phyloP scores from a whole-genome alignment of 768 basidiomycete genomes.

The Pleurotus ostreatus region DNA sequence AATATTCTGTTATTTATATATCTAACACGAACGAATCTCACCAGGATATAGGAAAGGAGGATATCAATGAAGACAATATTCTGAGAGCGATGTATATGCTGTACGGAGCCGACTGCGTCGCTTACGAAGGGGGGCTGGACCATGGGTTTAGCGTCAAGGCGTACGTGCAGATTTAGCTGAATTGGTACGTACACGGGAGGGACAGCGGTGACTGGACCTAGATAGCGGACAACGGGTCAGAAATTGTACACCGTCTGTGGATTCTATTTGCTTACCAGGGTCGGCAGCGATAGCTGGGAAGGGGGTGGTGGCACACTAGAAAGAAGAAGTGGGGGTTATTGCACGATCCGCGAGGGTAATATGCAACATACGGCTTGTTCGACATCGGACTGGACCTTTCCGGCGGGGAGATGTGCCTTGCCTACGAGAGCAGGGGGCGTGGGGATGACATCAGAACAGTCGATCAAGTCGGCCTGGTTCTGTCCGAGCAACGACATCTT shows the following conservation, averaged over 20 bases:
- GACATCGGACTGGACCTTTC: conserved; percentile 21
- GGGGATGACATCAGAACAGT: conserved; percentile 45
- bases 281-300: conserved; percentile 30
- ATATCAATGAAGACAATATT: background rate
- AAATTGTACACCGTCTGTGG: background rate
- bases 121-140: conserved; percentile 1
- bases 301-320: conserved; percentile 26
- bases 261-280: conserved; percentile 16
- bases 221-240: background rate
- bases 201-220: conserved; percentile 2
- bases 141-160: background rate
- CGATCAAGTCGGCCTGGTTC: conserved; percentile 28
- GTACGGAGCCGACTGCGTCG: background rate
- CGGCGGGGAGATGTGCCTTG: conserved; percentile 28
- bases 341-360: conserved; percentile 10
- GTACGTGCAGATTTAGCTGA: background rate
- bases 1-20: background rate
- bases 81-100: background rate
- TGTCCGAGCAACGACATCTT: conserved; percentile 41
- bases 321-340: conserved; percentile 14
- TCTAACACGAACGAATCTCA: background rate
- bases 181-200: background rate
- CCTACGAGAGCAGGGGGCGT: conserved; percentile 21
- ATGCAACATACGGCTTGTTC: conserved; percentile 22
- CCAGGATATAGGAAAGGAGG: background rate